Evolutionary conservation across 148 eudicot genomes (phyloP), one percentile per base, ranked within the genome.

Genomic region (Nyssa sinensis): DNA sequence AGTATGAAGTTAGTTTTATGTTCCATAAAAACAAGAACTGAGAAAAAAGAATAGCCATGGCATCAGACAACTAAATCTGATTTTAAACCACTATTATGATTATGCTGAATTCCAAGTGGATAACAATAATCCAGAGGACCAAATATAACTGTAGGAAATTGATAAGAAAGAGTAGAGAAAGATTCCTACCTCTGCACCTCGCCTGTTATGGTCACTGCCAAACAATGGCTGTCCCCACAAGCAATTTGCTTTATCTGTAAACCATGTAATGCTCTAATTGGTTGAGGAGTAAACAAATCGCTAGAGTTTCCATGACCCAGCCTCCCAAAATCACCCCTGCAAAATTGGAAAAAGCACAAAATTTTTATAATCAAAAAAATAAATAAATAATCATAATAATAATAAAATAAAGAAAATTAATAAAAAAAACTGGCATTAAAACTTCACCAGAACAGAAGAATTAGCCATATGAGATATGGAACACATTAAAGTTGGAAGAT

Each of bases 251-350:
- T 95, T 65, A 95, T 92, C 79, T 71, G 79, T 67, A 89, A 78
- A 75, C 92, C 88, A 73, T 84, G 87, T 49, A 95, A 79, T 69
- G 93, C 90, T 85, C 76, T 92, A 72, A 95, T 92, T 49, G 96
- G 96, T 79, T 85, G 97, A 70, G 98, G 98, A 73, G 85, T 81
- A 75, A 95, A 92, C 74, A 95, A 77, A 73, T 95, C 98, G 65
- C 90, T 92, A 32, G 97, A 95, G 79, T 95, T 92, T 72, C 98
- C 98, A 85, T 95, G 98, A 77, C 98, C 98, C 51, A 95, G 85
- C 79, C 98, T 90, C 79, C 98, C 98, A 88, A 95, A 95, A 88
- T 95, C 98, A 82, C 98, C 98, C 98, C 98, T 95, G 83, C 62
- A 59, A 73, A n/a, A 60, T 58, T 23, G 21, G 29, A 0, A 64